Percentiles rank a stretch among this genome's conserved stretches.
Evolutionary conservation across 805 yeast genomes (phyloP).

Genomic region (Ogataea naganishii): DNA sequence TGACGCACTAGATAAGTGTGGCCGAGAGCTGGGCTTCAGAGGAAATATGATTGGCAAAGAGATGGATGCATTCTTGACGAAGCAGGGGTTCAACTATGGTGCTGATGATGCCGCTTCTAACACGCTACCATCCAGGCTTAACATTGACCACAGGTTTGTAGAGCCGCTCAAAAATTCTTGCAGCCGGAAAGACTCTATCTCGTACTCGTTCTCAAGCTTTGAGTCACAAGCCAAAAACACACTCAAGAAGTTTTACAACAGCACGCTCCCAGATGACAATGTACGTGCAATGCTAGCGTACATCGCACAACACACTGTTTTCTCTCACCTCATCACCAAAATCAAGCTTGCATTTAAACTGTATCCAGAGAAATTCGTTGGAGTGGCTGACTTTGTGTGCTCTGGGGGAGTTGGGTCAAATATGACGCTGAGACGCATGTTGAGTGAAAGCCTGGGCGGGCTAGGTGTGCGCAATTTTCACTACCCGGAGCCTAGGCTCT

Average conservation of each 20-base stretch:
- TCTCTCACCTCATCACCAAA: conserved; percentile 65
- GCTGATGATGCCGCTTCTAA: conserved; percentile 3
- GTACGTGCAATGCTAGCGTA: conserved; percentile 41
- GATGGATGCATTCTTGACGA: conserved; percentile 48
- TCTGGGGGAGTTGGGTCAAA: conserved; percentile 97
- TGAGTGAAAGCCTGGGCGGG: conserved; percentile 28
- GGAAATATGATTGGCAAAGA: conserved; percentile 88
- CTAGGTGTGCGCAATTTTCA: conserved; percentile 30
- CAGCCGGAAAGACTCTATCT: conserved; percentile 33
- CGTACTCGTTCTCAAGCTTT: conserved; percentile 77
- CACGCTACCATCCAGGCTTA: no score
- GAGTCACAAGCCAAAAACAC: conserved; percentile 20
- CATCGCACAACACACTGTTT: conserved; percentile 55
- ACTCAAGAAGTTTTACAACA: conserved; percentile 15
- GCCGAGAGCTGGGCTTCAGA: conserved; percentile 67
- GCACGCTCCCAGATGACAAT: conserved; percentile 10
- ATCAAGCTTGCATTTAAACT: conserved; percentile 39
- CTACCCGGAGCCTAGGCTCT: conserved; percentile 63
- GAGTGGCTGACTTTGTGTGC: conserved; percentile 53
- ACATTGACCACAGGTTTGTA: conserved; percentile 23
- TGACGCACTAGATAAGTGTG: conserved; percentile 89
- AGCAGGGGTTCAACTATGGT: conserved; percentile 23
- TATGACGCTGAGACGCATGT: conserved; percentile 37
- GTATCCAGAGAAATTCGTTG: conserved; percentile 31
- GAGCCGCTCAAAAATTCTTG: conserved; percentile 45